Evolutionary conservation across 1,139 yeast genomes (phyloP).

Genomic region (Sugiyamaella neomexicana): DNA sequence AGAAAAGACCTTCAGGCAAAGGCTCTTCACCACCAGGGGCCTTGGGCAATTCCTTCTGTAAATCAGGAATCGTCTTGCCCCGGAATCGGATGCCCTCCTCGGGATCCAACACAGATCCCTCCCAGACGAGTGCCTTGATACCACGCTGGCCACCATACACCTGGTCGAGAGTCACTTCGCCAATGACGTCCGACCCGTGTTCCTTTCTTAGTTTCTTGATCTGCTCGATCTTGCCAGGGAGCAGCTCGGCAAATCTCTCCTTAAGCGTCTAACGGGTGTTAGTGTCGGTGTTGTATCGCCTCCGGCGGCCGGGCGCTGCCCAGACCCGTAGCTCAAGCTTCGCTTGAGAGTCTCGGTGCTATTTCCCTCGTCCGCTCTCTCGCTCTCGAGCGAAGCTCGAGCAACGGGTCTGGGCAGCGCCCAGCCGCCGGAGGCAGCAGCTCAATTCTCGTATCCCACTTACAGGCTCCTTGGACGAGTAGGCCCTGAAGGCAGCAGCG

Average conservation of each 20-base stretch:
- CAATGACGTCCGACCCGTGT: conserved; percentile 85
- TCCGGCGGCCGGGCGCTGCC: no score
- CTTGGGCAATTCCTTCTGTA: conserved; percentile 89
- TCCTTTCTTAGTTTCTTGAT: conserved; percentile 87
- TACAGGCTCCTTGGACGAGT: conserved; percentile 40
- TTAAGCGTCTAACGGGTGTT: conserved; percentile 65
- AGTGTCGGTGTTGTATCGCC: background rate
- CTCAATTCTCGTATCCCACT: no score
- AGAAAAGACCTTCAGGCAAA: conserved; percentile 63
- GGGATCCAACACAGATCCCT: conserved; percentile 98
- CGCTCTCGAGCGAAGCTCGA: background rate
- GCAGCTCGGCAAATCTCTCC: conserved; percentile 88
- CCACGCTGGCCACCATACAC: conserved; percentile 99
- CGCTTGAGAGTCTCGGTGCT: no score
- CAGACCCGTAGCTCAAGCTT: no score
- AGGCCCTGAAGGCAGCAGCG: conserved; percentile 32
- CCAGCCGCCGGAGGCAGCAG: no score
- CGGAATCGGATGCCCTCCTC: conserved; percentile 98
- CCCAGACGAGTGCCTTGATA: conserved; percentile 97
- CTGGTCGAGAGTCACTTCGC: conserved; percentile 92
- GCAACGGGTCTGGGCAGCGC: no score
- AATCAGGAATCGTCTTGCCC: conserved; percentile 96
- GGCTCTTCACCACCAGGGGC: conserved; percentile 77
- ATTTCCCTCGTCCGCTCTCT: no score
- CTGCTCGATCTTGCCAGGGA: conserved; percentile 91